Evolutionary conservation across 306 rosid genomes (phyloP), one percentile per base, ranked within the genome.

Genomic region (Acacia acuminata): DNA sequence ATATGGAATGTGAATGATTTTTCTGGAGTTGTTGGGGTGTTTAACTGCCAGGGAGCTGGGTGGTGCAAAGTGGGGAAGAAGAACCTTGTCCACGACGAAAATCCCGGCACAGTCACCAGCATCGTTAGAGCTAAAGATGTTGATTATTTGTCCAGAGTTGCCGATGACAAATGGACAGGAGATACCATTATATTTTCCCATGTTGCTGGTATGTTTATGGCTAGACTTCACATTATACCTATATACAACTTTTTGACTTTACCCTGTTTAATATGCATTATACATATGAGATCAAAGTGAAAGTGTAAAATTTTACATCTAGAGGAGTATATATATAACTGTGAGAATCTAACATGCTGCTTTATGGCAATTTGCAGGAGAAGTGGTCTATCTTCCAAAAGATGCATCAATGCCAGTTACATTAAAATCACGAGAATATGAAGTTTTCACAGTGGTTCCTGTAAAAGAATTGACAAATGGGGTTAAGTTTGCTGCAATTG

Each of bases 1-100:
- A 55, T 94, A 85, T 93, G 97, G 96, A 93, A 91, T 73, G 25
- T 93, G 83, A 93, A 93, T 88, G 85, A 88, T 73, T 88, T 86
- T 70, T 80, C 94, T 32, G 97, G 96, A 44, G 96, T 93, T 36
- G 87, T 91, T 75, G 96, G 97, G 64, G 94, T 89, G 19, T 93
- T 90, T 79, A 93, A 93, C 77, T 91, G 96, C 82, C 97, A 93
- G 89, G 97, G 96, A 44, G 96, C 96, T 16, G 97, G 93, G 20
- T 93, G 97, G 96, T 90, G 97, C 90, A 91, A 90, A 83, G 51
- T 85, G 68, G 73, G 70, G 34, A 93, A 91, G 87, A 89, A 89
- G 86, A 93, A 85, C 32, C 85, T 83, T 32, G 82, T 88, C 76
- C 96, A 88, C 14, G 90, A 91, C 14, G 75, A 48, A 73, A 83